These are phyloP conservation scores for Vinca minor DNA, from an alignment of 257 asterid species.

Conservation along the genomic window DNA sequence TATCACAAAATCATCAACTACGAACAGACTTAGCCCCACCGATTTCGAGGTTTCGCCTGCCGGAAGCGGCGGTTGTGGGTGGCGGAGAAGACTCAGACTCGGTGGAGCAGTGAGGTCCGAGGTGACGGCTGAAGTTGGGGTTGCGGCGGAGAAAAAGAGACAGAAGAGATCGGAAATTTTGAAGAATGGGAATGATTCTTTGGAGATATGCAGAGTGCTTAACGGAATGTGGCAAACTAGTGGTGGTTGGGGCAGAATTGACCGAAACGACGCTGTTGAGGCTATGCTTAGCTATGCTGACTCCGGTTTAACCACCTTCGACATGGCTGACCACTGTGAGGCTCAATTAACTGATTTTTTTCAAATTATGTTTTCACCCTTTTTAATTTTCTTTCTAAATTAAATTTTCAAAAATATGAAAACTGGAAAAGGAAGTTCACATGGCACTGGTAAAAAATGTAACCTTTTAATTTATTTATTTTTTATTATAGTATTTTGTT, in stretches of 20 bases:
- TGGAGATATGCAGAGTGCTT: slow-evolving; percentile 81
- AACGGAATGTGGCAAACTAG: slow-evolving; percentile 98
- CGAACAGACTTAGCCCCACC: background rate
- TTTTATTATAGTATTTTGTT: too few species aligned
- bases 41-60: background rate
- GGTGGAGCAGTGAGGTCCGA: slow-evolving; percentile 43
- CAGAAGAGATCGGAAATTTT: slow-evolving; percentile 33
- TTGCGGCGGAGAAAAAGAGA: slow-evolving; percentile 39
- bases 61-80: slow-evolving; percentile 3
- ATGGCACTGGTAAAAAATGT: background rate
- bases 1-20: background rate
- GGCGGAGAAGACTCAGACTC: background rate
- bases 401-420: background rate
- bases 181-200: slow-evolving; percentile 60
- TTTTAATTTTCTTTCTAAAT: background rate
- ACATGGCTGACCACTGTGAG: slow-evolving; percentile 97
- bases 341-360: background rate
- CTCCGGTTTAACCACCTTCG: slow-evolving; percentile 90
- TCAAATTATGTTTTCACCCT: slow-evolving; percentile 16
- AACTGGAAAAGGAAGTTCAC: background rate
- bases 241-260: slow-evolving; percentile 96
- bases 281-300: slow-evolving; percentile 82
- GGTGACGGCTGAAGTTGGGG: slow-evolving; percentile 35
- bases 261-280: slow-evolving; percentile 83
- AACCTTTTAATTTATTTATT: background rate